Conservation (phyloP, 345 rosid genomes). For the Noccaea bulbosa region DNA sequence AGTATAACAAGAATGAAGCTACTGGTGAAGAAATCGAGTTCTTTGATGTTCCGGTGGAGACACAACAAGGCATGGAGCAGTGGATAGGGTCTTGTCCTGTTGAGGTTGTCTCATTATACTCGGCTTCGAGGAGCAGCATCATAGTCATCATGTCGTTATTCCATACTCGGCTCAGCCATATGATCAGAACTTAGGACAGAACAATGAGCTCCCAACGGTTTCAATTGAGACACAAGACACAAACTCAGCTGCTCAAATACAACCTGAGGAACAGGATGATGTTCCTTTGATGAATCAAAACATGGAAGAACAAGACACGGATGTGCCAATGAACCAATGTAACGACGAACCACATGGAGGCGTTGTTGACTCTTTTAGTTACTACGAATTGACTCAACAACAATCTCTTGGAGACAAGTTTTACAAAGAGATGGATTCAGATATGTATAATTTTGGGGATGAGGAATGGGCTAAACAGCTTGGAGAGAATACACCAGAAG, state of each 20-base stretch:
- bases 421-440: background rate
- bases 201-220: background rate
- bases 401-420: background rate
- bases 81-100: background rate
- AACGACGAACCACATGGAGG: background rate
- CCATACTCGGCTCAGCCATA: background rate
- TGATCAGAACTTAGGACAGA: background rate
- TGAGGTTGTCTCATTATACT: background rate
- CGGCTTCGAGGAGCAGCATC: conserved; percentile 8
- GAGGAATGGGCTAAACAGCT: conserved; percentile 12
- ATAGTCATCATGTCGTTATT: background rate
- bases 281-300: too few relatives aligned
- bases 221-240: background rate
- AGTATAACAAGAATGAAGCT: background rate
- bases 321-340: too few relatives aligned
- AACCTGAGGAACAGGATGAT: background rate
- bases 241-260: background rate
- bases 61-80: conserved; percentile 3
- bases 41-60: conserved; percentile 3
- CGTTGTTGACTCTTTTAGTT: background rate
- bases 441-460: background rate
- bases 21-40: background rate
- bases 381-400: background rate
- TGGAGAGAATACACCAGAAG: background rate
- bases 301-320: too few relatives aligned